Percentiles rank a stretch among this genome's conserved stretches.
These are phyloP conservation scores for Hibiscus tridactylites DNA, from an alignment of 345 rosid genomes.

Conservation along the genomic window DNA sequence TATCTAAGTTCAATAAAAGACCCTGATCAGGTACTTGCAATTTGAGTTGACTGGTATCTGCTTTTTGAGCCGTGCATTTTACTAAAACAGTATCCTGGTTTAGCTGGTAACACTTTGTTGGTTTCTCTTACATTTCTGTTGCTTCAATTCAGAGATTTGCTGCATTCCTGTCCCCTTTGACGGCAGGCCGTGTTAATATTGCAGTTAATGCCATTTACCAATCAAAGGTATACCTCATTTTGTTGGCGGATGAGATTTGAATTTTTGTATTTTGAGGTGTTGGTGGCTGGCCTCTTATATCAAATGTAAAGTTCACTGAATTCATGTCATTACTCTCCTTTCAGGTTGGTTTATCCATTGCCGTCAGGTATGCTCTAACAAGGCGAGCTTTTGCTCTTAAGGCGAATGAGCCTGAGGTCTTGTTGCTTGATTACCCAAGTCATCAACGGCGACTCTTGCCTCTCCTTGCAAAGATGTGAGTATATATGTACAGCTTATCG, in stretches of 20 bases:
- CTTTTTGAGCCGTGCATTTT: background rate
- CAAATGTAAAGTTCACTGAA: background rate
- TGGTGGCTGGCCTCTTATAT: background rate
- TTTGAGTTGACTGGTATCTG: constrained; percentile 3
- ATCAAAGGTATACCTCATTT: constrained; percentile 52
- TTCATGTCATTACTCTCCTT: constrained; percentile 2
- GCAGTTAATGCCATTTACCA: constrained; percentile 55
- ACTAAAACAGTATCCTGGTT: background rate
- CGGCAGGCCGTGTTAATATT: constrained; percentile 83
- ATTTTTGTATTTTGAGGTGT: constrained; percentile 1
- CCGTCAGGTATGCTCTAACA: constrained; percentile 75
- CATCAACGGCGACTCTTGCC: constrained; percentile 91
- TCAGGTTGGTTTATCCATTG: constrained; percentile 73
- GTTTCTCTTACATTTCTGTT: background rate
- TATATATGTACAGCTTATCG: background rate
- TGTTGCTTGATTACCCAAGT: constrained; percentile 90
- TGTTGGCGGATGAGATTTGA: background rate
- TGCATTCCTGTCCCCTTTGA: constrained; percentile 91
- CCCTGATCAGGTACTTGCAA: constrained; percentile 65
- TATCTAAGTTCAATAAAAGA: constrained; percentile 76
- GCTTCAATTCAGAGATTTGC: constrained; percentile 66
- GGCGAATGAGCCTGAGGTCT: constrained; percentile 69
- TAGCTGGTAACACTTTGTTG: background rate
- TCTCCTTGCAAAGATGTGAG: constrained; percentile 89
- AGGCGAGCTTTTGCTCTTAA: constrained; percentile 73